Base-by-base conservation (phyloP, 1,284 basidiomycete species). In the Ganoderma resinaceum region DNA sequence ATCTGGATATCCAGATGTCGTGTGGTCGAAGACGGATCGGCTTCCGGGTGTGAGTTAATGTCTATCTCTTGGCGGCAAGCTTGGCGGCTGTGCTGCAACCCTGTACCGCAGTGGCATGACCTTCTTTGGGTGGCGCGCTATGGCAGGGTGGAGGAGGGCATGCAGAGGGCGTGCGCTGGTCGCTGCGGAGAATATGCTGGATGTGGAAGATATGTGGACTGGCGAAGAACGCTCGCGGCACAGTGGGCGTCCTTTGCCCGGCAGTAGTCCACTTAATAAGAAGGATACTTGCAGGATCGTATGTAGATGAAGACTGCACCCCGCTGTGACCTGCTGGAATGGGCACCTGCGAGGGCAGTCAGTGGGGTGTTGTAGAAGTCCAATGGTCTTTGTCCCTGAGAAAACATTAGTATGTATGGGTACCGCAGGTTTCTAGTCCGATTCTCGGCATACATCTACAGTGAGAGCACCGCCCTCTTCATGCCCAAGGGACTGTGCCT, bases 71-170 rank as follows among this genome's bases (percentile, higher is more conserved):
- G 29, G 35, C 20, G 14, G 23, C 61, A 52, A 29, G 26, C 59
- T 66, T 52, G 61, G 65, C 52, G 55, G 66, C 66, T 63, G 53
- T 61, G 61, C 65, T 63, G 20, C 53, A 53, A 49, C 64, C 31
- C 60, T n/a, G 23, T 59, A 23, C 61, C 26, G 40, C 62, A 49
- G 71, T 72, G 71, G 66, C 68, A 72, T 63, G 66, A 69, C 58
- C 60, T 65, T 65, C 59, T 57, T 38, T 58, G 61, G 49, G 60
- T 43, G 57, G 64, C 61, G 66, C 63, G 60, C 71, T 53, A 55
- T 14, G 57, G 57, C 40, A 65, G 61, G 35, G 6, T n/a, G 57
- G 66, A 67, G 66, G 63, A 42, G 29, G 43, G 57, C 68, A 38
- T 72, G 71, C 65, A 64, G 49, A 55, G 62, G 23, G 60, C 46